Conservation (phyloP, 805 yeast genomes). For the Saccharomyces kudriavzevii region DNA sequence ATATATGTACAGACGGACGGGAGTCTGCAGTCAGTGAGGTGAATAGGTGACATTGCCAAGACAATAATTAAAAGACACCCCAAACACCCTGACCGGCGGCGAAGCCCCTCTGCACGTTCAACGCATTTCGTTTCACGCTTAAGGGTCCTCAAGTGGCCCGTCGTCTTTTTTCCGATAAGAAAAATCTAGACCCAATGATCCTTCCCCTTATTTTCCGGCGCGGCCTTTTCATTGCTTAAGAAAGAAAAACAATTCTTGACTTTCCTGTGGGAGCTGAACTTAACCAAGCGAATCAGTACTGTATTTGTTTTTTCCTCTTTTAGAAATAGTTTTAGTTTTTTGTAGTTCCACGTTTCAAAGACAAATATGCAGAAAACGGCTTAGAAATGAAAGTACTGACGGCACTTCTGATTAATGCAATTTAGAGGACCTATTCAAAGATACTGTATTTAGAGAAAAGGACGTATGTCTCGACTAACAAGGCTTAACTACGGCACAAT, state of each 20-base stretch:
- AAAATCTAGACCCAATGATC: neutral
- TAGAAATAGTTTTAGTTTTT: neutral
- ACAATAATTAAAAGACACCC: neutral
- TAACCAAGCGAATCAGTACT: neutral
- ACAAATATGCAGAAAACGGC: neutral
- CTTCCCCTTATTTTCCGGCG: neutral
- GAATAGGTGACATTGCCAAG: neutral
- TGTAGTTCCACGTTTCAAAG: neutral
- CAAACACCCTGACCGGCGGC: neutral
- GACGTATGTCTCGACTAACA: neutral
- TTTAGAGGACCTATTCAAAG: neutral
- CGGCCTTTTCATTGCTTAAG: neutral
- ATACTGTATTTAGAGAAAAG: neutral
- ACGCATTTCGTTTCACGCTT: neutral
- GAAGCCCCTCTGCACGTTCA: neutral
- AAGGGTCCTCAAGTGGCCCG: neutral
- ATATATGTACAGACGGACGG: neutral
- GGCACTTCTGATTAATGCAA: neutral
- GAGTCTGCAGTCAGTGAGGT: neutral
- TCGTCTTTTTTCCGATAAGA: neutral
- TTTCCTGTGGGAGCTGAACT: neutral
- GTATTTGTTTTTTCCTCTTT: neutral
- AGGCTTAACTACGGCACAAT: neutral
- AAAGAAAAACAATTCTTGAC: neutral
- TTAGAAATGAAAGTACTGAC: neutral